Evolutionary conservation across 129 eudicot genomes (phyloP).

Genomic region (Sambucus nigra): DNA sequence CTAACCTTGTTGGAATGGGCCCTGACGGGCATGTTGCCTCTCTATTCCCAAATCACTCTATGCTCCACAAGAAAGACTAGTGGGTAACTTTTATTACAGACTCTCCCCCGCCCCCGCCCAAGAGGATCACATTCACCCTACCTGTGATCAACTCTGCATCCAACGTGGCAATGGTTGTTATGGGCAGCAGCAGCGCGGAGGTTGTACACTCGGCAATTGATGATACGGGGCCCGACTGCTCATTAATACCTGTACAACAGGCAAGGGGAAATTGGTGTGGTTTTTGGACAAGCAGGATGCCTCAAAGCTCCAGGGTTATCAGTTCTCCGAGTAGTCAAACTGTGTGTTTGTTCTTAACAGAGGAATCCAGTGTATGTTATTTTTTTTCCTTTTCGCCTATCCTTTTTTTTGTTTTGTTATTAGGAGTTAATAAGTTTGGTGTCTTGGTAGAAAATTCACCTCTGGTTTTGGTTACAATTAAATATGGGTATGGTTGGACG

Average conservation of each 20-base stretch:
- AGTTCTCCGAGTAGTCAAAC: background rate
- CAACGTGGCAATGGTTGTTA: constrained; percentile 39
- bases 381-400: background rate
- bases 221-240: constrained; percentile 17
- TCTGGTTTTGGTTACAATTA: no score
- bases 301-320: constrained; percentile 21
- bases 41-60: constrained; percentile 33
- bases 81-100: constrained; percentile 40
- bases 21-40: constrained; percentile 51
- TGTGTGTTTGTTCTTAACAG: background rate
- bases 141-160: constrained; percentile 45
- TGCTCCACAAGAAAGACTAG: constrained; percentile 22
- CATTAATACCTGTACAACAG: constrained; percentile 33
- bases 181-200: constrained; percentile 36
- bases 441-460: no score
- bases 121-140: constrained; percentile 43
- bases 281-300: constrained; percentile 42
- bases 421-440: no score
- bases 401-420: no score
- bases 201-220: constrained; percentile 25
- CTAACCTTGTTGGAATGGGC: constrained; percentile 40
- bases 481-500: no score
- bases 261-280: constrained; percentile 42
- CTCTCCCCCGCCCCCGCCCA: constrained; percentile 49
- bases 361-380: background rate